phyloP scores from a whole-genome alignment of 495 filamentous ascomycete species.

The Jackrogersella multiformis region DNA sequence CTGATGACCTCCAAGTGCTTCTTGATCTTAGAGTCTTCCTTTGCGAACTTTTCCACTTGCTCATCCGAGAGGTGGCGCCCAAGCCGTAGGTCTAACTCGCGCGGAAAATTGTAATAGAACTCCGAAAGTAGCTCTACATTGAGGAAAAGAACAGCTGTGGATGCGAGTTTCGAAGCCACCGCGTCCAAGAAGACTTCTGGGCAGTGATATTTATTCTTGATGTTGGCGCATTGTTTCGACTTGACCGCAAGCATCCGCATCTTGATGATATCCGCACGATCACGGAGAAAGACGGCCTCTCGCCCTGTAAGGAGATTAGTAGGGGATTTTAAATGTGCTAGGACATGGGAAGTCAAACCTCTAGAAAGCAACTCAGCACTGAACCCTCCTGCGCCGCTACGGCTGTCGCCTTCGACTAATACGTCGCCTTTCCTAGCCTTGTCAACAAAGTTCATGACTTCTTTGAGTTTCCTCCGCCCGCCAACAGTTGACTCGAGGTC shows the following conservation, averaged over 20 bases:
- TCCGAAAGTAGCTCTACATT: conserved; percentile 97
- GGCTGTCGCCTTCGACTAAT: conserved; percentile 80
- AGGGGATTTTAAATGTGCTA: conserved; percentile 4
- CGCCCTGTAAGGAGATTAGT: conserved; percentile 65
- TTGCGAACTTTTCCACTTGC: conserved; percentile 88
- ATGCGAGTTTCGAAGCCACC: conserved; percentile 92
- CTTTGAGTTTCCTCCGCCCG: conserved; percentile 81
- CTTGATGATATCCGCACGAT: conserved; percentile 86
- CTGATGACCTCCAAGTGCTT: conserved; percentile 90
- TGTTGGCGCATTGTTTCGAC: conserved; percentile 81
- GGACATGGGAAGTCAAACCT: conserved; percentile 62
- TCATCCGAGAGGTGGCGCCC: conserved; percentile 78
- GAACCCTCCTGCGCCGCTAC: conserved; percentile 90
- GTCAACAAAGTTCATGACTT: conserved; percentile 92
- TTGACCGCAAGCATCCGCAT: conserved; percentile 89
- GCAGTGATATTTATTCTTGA: conserved; percentile 93
- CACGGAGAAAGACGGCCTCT: conserved; percentile 91
- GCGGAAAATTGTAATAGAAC: conserved; percentile 96
- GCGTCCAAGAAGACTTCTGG: conserved; percentile 97
- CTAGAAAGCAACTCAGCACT: conserved; percentile 79
- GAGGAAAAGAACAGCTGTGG: conserved; percentile 94
- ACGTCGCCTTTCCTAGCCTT: conserved; percentile 84
- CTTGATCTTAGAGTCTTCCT: conserved; percentile 88
- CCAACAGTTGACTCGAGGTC: conserved; percentile 77
- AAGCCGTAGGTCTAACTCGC: conserved; percentile 88